Base-by-base conservation (phyloP, 768 basidiomycete genomes). In the Xerocomus potaroensis region DNA sequence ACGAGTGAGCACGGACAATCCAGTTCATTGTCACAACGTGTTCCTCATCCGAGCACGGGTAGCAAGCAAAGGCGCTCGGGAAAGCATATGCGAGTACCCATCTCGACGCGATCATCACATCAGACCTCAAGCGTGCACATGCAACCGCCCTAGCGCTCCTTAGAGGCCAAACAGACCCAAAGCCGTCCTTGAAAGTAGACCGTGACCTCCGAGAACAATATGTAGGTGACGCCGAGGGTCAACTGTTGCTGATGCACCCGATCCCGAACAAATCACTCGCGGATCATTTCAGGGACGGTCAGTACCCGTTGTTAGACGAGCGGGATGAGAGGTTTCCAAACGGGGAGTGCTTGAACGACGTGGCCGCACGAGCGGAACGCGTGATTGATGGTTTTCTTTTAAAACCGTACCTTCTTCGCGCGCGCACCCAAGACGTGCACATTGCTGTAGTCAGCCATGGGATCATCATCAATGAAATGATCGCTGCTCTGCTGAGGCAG, bases 401-500 rank as follows among this genome's bases (percentile, higher is more conserved):
- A 54, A 50, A 52, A 23, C 77, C 81, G 4, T 74, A 83, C 53
- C 64, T 87, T 15, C 51, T 63, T 59, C 57, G 70, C 19, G 72
- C 71, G 1, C 18, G 66, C 67, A 44, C 62, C 48, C 57, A 65
- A 33, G 69, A 69, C 31, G 58, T 73, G 7, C 83, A 82, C 50
- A 61, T 89, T 21, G 86, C 79, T 1, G 55, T 90, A 33, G 81
- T 88, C 34, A 87, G 87, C 64, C 88, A 91, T 63, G 87, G 89
- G 0, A 55, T 87, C 15, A 81, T 80, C 62, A 83, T 90, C 34
- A 69, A 66, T 21, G 80, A 84, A 63, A 64, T 84, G n/a, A 60
- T 87, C 4, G 68, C 70, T 16, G 74, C 75, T 21, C 61, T 88
- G 34, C 51, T 79, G 45, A 71, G 63, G 54, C 67, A 71, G 51